These are phyloP conservation scores for Peltaster fructicola DNA, from an alignment of 2,329 filamentous ascomycete species.

Conservation along the genomic window DNA sequence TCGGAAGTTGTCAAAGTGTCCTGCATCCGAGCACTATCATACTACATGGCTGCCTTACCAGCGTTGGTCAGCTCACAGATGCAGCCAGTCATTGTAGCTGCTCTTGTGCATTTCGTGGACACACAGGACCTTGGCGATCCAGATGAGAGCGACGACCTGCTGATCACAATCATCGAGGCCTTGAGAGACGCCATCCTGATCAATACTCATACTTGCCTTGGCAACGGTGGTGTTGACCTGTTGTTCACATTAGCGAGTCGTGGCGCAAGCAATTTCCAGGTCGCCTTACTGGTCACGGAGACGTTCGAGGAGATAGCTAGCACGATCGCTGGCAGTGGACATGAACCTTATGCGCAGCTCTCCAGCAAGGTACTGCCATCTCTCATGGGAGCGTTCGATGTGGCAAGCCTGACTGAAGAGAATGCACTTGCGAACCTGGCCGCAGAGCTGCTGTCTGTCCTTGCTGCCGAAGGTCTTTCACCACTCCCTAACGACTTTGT, in stretches of 20 bases:
- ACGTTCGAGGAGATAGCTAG: constrained; percentile 77
- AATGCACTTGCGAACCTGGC: constrained; percentile 73
- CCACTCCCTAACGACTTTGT: constrained; percentile 80
- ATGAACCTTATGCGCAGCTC: constrained; percentile 55
- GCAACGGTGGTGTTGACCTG: constrained; percentile 57
- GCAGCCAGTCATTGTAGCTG: constrained; percentile 43
- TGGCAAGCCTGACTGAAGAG: constrained; percentile 70
- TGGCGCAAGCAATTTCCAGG: constrained; percentile 77
- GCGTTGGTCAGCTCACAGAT: constrained; percentile 32
- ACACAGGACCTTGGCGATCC: constrained; percentile 67
- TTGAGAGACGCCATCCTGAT: constrained; percentile 68
- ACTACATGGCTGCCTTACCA: constrained; percentile 40
- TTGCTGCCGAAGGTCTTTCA: constrained; percentile 67
- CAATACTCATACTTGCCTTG: constrained; percentile 56
- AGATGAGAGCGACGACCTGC: constrained; percentile 76
- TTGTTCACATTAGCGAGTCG: constrained; percentile 81
- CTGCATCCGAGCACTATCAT: constrained; percentile 72
- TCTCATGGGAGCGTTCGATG: constrained; percentile 74
- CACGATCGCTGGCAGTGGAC: constrained; percentile 44
- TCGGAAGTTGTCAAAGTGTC: constrained; percentile 85
- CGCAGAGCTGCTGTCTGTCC: constrained; percentile 61
- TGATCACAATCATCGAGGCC: constrained; percentile 77
- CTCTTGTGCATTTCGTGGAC: constrained; percentile 56
- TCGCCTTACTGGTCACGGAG: constrained; percentile 74
- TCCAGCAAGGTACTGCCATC: constrained; percentile 78